Evolutionary conservation across 2,329 filamentous ascomycete species (phyloP).

Genomic region (Alternaria panax): DNA sequence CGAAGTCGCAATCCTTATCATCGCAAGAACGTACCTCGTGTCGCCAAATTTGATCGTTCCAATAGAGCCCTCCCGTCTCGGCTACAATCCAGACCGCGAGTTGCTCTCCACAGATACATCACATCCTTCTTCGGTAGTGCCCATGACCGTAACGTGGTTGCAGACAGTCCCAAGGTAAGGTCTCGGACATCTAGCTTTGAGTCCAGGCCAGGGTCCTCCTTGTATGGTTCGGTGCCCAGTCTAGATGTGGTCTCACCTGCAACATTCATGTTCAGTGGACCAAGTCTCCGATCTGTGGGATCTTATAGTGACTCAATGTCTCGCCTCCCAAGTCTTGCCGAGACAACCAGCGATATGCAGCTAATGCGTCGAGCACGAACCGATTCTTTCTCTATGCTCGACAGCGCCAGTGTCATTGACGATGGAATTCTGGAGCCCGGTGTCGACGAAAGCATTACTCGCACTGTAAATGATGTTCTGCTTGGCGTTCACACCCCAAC

Average conservation of each 20-base stretch:
- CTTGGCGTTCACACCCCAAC: constrained; percentile 26
- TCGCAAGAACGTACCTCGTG: constrained; percentile 10
- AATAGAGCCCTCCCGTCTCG: constrained; percentile 20
- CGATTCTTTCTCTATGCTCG: constrained; percentile 31
- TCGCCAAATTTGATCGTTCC: constrained; percentile 21
- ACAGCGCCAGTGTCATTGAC: constrained; percentile 25
- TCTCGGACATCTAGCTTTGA: constrained; percentile 34
- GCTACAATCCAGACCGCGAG: constrained; percentile 25
- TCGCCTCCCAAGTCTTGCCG: constrained; percentile 25
- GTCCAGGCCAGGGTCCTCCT: constrained; percentile 26
- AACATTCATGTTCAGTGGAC: constrained; percentile 45
- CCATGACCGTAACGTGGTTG: constrained; percentile 7
- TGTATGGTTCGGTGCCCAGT: constrained; percentile 34
- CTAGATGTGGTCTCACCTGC: constrained; percentile 44
- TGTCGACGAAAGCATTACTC: constrained; percentile 24
- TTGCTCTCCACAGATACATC: constrained; percentile 38
- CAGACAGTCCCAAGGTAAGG: constrained; percentile 7
- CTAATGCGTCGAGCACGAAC: constrained; percentile 25
- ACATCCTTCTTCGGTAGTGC: constrained; percentile 36
- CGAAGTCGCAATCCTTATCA: constrained; percentile 9
- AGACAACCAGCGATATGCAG: constrained; percentile 20
- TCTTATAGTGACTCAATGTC: constrained; percentile 33
- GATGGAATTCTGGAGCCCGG: constrained; percentile 37
- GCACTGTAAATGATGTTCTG: constrained; percentile 39
- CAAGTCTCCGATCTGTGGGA: constrained; percentile 37